Percentiles rank a stretch among this genome's conserved stretches.
These are phyloP conservation scores for Penicillium polonicum DNA, from an alignment of 2,329 filamentous ascomycete genomes.

Conservation along the genomic window DNA sequence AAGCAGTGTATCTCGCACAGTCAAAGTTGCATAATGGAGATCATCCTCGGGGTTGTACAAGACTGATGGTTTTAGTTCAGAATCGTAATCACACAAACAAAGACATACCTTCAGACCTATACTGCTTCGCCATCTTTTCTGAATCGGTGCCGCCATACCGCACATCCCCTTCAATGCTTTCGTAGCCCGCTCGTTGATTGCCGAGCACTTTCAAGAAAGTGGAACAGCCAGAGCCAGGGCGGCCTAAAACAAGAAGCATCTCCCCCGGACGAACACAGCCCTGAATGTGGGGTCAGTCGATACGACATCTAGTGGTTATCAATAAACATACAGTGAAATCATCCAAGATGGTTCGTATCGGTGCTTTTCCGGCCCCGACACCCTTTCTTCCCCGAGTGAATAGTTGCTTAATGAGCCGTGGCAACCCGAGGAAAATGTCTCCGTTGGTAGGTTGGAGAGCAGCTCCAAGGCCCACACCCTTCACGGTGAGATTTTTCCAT, in stretches of 20 bases:
- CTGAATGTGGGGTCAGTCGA: conserved; percentile 10
- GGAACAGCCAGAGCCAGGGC: conserved; percentile 59
- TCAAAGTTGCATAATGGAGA: conserved; percentile 74
- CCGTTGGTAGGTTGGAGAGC: conserved; percentile 57
- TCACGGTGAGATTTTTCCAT: conserved; percentile 69
- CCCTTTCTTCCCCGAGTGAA: conserved; percentile 36
- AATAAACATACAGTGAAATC: conserved; percentile 50
- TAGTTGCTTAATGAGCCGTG: conserved; percentile 49
- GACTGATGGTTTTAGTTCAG: conserved; percentile 42
- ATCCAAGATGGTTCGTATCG: conserved; percentile 65
- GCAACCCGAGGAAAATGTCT: conserved; percentile 54
- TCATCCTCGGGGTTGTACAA: conserved; percentile 78
- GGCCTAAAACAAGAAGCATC: conserved; percentile 43
- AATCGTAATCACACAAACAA: neutral
- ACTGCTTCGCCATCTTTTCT: conserved; percentile 51
- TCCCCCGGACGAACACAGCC: conserved; percentile 44
- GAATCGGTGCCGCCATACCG: conserved; percentile 58
- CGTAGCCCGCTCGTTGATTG: conserved; percentile 63
- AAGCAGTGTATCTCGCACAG: conserved; percentile 69
- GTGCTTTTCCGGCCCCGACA: conserved; percentile 39
- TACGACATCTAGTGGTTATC: neutral
- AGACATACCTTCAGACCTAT: conserved; percentile 43
- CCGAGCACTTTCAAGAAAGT: conserved; percentile 81
- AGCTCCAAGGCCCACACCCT: conserved; percentile 66
- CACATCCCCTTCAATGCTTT: conserved; percentile 56